Evolutionary conservation across 2,329 filamentous ascomycete genomes (phyloP), one percentile per base, ranked within the genome.

Genomic region (Chrysosporium queenslandicum): DNA sequence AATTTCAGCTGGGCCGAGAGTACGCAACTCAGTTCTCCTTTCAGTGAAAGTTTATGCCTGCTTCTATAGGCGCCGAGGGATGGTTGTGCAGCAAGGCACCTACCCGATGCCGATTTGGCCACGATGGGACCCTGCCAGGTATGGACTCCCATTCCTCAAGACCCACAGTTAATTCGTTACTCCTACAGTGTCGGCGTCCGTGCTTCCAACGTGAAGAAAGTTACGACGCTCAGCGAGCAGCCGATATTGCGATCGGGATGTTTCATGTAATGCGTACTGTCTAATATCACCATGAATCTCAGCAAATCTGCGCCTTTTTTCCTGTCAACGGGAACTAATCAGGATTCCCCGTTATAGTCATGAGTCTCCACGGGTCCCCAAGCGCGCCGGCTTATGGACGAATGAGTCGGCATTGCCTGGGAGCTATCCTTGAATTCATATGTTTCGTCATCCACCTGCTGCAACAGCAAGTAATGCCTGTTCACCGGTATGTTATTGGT

Each of bases 361-460:
- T 2, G n/a, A n/a, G n/a, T n/a, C 50, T 40, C 43, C 34, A 34
- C 21, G 29, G 42, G n/a, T 40, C n/a, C 41, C 32, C 32, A 23
- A 39, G 32, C 23, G 23, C 23, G 30, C 27, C 16, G 4, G n/a
- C n/a, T n/a, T n/a, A 16, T 25, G n/a, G 21, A 23, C 16, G 34
- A 27, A 30, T 25, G 39, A 16, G 47, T 42, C 40, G 40, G 37
- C 12, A 34, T 16, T 50, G 14, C 42, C 34, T 29, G 25, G 25
- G 23, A 27, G 42, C 9, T 21, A 52, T 46, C 25, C 23, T 46
- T 39, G 41, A 39, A 18, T 21, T 46, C 36, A 16, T 46, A 30
- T 47, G 42, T 47, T 52, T 47, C 50, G 43, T 46, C 42, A 47
- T 52, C n/a, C 42, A 21, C 50, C 40, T 42, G 40, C 20, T 32